phyloP scores from a whole-genome alignment of 139 green algal species.

The Chlorella sp. region DNA sequence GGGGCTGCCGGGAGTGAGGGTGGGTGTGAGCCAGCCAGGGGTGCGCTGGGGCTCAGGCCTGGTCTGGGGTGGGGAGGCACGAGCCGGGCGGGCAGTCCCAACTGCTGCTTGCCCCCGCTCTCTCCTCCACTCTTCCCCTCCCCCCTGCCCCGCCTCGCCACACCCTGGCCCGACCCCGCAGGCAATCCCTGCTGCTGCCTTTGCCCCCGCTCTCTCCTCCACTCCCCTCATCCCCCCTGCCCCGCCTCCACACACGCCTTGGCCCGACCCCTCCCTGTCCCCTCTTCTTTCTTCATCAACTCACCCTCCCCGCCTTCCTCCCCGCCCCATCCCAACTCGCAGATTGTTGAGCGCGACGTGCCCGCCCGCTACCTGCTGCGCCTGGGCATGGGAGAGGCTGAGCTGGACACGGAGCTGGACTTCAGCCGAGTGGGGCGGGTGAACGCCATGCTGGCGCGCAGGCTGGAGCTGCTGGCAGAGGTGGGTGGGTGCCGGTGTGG shows the following conservation, averaged over 20 bases:
- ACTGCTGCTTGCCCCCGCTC: no score
- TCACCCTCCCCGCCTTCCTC: constrained; percentile 62
- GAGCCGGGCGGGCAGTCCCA: no score
- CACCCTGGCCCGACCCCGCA: not conserved
- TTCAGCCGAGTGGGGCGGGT: constrained; percentile 91
- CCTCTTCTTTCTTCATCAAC: no score
- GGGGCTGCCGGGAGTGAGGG: no score
- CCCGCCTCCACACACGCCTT: not conserved
- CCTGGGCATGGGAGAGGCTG: constrained; percentile 93
- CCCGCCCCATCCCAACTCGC: constrained; percentile 45
- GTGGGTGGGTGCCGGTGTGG: constrained; percentile 22
- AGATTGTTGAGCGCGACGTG: constrained; percentile 90
- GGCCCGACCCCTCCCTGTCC: not conserved
- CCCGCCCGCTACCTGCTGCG: constrained; percentile 92
- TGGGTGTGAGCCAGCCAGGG: not conserved
- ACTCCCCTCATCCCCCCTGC: no score
- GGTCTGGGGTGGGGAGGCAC: no score
- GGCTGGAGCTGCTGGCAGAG: constrained; percentile 91
- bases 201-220: no score
- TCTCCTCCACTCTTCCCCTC: no score
- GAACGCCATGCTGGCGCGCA: constrained; percentile 93
- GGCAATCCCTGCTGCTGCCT: no score
- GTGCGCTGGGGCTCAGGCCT: no score
- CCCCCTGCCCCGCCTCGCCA: not conserved
- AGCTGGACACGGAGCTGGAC: constrained; percentile 90